Base-by-base conservation (phyloP, 768 basidiomycete genomes). In the Hericium rajendrae region DNA sequence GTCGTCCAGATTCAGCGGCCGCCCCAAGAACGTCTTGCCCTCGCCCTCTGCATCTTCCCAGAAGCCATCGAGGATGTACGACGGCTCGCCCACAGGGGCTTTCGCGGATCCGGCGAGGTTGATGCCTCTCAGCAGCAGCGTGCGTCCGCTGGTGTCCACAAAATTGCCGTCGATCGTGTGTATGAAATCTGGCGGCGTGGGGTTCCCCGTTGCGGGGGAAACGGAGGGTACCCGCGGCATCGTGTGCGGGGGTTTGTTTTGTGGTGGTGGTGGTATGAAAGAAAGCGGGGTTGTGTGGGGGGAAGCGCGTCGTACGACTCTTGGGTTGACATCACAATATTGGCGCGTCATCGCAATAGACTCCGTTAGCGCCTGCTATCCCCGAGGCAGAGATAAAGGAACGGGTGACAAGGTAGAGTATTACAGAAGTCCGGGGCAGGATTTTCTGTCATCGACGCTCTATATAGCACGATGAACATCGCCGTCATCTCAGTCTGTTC, bases 61-160 rank as follows among this genome's bases (percentile, higher is more conserved):
- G 69, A 97, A 91, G 16, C 77, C 83, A 1, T 89, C 81, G 2
- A 84, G 75, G 28, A 81, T 63, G 58, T 88, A 78, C 0, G 86
- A 86, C 0, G 84, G 89, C 56, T 82, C 78, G 50, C 77, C 81
- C 0, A 83, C 67, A 0, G 95, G 94, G 0, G 88, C 84, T 67
- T 99, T 99, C 50, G 86, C 82, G 1, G 91, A 84, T 8, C 91
- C 91, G 12, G 91, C 87, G 49, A 98, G 81, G 69, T 99, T 99
- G 48, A 97, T 89, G n/a, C 97, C 97, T 54, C 95, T 83, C 0
- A 99, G 76, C 15, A 97, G 74, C 18, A 95, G 70, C 0, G 86
- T 86, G 49, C 92, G 82, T 20, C 91, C 88, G 54, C 74, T 69
- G 55, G 76, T 77, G 70, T 92, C 90, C 65, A 91, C 81, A 65